Conservation (phyloP, 495 filamentous ascomycete genomes). For the Annulohypoxylon moriforme region DNA sequence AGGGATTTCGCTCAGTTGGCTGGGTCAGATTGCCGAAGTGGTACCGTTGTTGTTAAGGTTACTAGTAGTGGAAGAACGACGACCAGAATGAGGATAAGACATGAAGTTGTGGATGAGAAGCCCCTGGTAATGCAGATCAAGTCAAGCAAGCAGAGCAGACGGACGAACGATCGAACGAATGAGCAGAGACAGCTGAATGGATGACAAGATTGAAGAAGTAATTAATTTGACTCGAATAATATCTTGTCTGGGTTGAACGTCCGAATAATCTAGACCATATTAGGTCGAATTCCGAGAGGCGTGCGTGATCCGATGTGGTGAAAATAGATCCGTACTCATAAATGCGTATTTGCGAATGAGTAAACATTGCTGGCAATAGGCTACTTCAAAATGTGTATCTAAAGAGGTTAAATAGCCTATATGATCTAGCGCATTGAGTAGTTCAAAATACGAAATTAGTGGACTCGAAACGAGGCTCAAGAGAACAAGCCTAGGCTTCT, state of each 20-base stretch:
- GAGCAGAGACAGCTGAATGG: not conserved
- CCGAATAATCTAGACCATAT: not conserved
- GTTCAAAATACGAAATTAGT: not conserved
- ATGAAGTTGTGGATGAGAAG: not conserved
- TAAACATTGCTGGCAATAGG: not conserved
- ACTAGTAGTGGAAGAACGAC: not conserved
- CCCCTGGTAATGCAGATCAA: not conserved
- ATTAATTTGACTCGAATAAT: not conserved
- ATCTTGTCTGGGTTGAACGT: not conserved
- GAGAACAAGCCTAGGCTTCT: too few relatives aligned
- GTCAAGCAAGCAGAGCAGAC: not conserved
- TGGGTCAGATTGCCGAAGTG: constrained; percentile 30
- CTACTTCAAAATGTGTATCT: not conserved
- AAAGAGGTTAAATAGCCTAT: not conserved
- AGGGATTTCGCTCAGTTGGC: not conserved
- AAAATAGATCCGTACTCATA: too few relatives aligned
- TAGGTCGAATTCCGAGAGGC: too few relatives aligned
- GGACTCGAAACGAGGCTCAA: not conserved
- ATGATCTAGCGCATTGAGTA: not conserved
- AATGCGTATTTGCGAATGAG: not conserved
- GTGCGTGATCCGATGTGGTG: not conserved
- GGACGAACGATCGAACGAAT: not conserved
- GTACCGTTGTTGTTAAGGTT: not conserved
- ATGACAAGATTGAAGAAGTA: constrained; percentile 15
- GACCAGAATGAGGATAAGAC: not conserved